Conservation (phyloP, 768 basidiomycete species). For the Dacryopinax spathularia region DNA sequence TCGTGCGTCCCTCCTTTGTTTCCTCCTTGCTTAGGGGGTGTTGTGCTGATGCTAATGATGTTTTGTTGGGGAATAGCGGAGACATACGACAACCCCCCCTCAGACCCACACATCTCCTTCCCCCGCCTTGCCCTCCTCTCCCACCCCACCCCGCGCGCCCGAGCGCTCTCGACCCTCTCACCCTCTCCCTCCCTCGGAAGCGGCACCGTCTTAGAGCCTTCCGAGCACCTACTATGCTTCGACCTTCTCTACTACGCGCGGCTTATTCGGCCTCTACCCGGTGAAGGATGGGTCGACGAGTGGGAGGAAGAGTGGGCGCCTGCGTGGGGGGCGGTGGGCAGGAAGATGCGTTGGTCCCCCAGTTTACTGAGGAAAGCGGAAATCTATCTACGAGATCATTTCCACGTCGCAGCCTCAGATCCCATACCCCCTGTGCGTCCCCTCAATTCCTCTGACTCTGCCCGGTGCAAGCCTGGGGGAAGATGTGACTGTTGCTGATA, state of each 20-base stretch:
- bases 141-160: conserved; percentile 5
- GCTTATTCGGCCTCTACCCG: neutral
- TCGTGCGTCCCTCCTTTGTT: neutral
- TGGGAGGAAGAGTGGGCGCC: conserved; percentile 15
- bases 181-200: neutral
- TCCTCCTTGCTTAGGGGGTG: too few relatives aligned
- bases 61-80: neutral
- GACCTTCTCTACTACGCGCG: conserved; percentile 13
- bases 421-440: neutral
- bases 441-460: neutral
- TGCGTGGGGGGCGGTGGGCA: conserved; percentile 14
- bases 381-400: neutral
- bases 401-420: neutral
- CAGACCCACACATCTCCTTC: conserved; percentile 10
- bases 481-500: neutral
- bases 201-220: conserved; percentile 11
- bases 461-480: neutral
- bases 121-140: conserved; percentile 12
- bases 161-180: conserved; percentile 12
- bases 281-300: conserved; percentile 1
- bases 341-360: conserved; percentile 11
- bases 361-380: neutral
- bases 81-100: neutral
- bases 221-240: conserved; percentile 15
- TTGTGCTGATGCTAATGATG: neutral